phyloP scores from a whole-genome alignment of 2,329 filamentous ascomycete species.

The Calonectria pseudoreteaudii region DNA sequence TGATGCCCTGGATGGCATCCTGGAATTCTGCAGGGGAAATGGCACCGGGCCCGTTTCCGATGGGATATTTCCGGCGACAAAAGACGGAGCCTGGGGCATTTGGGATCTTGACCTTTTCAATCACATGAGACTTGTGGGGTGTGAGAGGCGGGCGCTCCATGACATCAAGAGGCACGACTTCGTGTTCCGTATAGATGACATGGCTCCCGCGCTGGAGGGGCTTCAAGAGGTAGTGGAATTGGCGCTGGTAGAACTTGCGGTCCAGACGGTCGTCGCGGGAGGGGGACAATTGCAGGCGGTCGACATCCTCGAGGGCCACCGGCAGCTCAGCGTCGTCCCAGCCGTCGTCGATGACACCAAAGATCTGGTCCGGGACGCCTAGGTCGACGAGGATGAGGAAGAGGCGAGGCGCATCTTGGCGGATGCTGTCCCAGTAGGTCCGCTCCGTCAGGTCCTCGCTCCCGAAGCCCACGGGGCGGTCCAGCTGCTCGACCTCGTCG shows the following conservation, averaged over 20 bases:
- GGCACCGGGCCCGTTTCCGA: constrained; percentile 58
- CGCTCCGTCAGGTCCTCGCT: constrained; percentile 74
- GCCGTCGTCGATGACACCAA: constrained; percentile 78
- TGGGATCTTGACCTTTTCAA: constrained; percentile 73
- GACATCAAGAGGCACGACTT: constrained; percentile 77
- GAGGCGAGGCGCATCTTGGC: constrained; percentile 74
- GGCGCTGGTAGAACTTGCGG: constrained; percentile 75
- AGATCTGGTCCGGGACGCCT: constrained; percentile 79
- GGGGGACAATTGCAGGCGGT: constrained; percentile 70
- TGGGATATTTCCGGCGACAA: constrained; percentile 67
- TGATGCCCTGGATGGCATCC: constrained; percentile 69
- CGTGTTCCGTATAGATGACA: constrained; percentile 72
- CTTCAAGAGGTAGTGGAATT: constrained; percentile 78
- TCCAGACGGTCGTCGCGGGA: constrained; percentile 72
- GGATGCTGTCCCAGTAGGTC: constrained; percentile 84
- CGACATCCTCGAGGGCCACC: constrained; percentile 73
- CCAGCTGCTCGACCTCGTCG: constrained; percentile 71
- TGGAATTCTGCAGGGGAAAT: constrained; percentile 67
- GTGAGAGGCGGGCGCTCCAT: constrained; percentile 68
- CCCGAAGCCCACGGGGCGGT: constrained; percentile 74
- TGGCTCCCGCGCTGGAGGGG: constrained; percentile 71
- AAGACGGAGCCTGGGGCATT: constrained; percentile 69
- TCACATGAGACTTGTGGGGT: constrained; percentile 48
- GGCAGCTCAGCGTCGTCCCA: constrained; percentile 84
- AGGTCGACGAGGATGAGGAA: constrained; percentile 80